Conservation (phyloP, 1,139 yeast genomes). For the Blastobotrys elegans region DNA sequence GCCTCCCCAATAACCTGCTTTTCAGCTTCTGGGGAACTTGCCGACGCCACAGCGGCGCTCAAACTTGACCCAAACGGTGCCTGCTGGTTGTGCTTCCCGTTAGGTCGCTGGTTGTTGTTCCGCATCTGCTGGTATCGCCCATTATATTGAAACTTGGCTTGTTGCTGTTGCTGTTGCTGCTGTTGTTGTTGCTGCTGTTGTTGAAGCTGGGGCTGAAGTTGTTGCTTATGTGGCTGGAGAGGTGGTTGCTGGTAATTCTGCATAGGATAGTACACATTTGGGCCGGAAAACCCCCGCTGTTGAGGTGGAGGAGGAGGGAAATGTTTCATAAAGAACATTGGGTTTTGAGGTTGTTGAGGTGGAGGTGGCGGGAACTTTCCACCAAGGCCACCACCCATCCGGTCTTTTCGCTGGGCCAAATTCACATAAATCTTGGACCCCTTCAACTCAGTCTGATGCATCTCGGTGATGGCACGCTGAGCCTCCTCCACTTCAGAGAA, state of each 20-base stretch:
- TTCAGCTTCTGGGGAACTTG: conserved; percentile 60
- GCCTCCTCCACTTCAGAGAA: conserved; percentile 91
- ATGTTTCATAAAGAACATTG: neutral
- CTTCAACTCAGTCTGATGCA: conserved; percentile 82
- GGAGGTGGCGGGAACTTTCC: neutral
- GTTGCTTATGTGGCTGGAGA: neutral
- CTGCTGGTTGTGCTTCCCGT: conserved; percentile 30
- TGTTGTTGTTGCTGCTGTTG: neutral
- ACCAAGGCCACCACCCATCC: too few species aligned
- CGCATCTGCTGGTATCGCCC: neutral
- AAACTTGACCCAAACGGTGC: conserved; percentile 27
- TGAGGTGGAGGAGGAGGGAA: neutral
- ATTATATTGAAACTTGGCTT: neutral
- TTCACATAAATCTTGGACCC: conserved; percentile 92
- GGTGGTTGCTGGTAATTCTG: neutral
- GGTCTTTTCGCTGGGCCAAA: conserved; percentile 88
- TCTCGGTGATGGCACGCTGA: conserved; percentile 82
- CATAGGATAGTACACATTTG: neutral
- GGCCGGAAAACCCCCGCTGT: neutral
- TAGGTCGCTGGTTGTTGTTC: conserved; percentile 7
- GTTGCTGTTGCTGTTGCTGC: neutral
- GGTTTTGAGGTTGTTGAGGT: neutral
- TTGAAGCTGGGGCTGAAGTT: neutral
- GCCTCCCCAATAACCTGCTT: conserved; percentile 92
- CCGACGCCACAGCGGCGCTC: conserved; percentile 33